Base-by-base conservation (phyloP, 2,329 filamentous ascomycete species). In the Exophiala aquamarina region DNA sequence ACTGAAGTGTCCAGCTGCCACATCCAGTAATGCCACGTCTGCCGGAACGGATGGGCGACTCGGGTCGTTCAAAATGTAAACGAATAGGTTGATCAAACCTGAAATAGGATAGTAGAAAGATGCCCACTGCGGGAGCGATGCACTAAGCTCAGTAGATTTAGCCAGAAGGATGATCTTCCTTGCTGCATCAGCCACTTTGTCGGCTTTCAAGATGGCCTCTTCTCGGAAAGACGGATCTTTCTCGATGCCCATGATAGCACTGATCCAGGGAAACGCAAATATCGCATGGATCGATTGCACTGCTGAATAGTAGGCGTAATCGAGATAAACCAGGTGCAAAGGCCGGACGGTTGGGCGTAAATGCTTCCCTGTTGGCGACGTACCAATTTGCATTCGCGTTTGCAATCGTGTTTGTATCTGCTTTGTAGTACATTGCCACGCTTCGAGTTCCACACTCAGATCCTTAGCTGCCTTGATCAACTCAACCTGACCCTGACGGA, bases 191-290 rank as follows among this genome's bases (percentile, higher is more conserved):
- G 41, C 41, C 5, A 44, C 41, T 15, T 35, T 3, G 10, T 17
- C 13, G 29, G 29, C 14, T 35, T 18, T 35, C n/a, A 20, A 20
- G 8, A 15, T 29, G 3, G 29, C 28, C 33, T 44, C 11, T 20
- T 35, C 14, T 11, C 15, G 41, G 10, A 35, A 19, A 7, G n/a
- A 11, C n/a, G 15, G 29, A 20, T 36, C 9, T 6, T 35, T 35
- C 3, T 44, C 29, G 4, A 35, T 29, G 15, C 29, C 17, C 3
- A 44, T 28, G 29, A 44, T 35, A 7, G 41, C 14, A 20, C 17
- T 17, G 8, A 35, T 6, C 41, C 41, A 44, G 15, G 41, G 41
- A 18, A 8, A 36, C 21, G 41, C 11, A n/a, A 44, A 44, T 14
- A 35, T 21, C n/a, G 29, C 17, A 20, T 35, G 21, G 15, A 14